These are phyloP conservation scores for Pouteria glomerata DNA, from an alignment of 148 eudicot genomes.

Conservation along the genomic window DNA sequence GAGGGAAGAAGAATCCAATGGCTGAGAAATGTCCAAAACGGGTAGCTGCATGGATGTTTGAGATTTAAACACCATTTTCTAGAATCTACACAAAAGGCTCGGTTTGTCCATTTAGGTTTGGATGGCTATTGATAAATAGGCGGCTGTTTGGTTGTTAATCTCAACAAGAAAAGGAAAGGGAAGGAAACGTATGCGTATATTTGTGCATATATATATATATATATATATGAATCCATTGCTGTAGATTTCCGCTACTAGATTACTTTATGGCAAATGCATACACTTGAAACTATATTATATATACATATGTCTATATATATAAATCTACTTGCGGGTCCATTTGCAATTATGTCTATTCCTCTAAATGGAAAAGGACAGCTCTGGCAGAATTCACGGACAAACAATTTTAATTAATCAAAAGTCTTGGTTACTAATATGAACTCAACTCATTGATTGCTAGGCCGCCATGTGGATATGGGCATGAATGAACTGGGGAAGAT, in stretches of 20 bases:
- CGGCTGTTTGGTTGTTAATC: neutral
- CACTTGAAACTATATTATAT: no score
- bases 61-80: conserved; percentile 38
- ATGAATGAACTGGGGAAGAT: neutral
- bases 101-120: conserved; percentile 30
- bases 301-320: neutral
- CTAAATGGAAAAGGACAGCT: conserved; percentile 4
- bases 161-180: neutral
- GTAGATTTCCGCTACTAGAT: neutral
- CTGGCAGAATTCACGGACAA: neutral
- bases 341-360: neutral
- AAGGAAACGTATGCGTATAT: neutral
- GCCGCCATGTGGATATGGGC: neutral
- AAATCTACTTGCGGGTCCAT: neutral
- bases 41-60: conserved; percentile 53
- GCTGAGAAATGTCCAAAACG: conserved; percentile 57
- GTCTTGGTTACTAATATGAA: neutral
- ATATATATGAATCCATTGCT: neutral
- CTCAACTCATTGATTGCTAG: neutral
- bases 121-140: conserved; percentile 11
- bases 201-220: neutral
- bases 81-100: conserved; percentile 14
- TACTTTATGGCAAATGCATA: neutral
- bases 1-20: conserved; percentile 43
- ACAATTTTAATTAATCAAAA: neutral